Evolutionary conservation across 345 rosid species (phyloP), one percentile per base, ranked within the genome.

Genomic region (Aethionema arabicum): DNA sequence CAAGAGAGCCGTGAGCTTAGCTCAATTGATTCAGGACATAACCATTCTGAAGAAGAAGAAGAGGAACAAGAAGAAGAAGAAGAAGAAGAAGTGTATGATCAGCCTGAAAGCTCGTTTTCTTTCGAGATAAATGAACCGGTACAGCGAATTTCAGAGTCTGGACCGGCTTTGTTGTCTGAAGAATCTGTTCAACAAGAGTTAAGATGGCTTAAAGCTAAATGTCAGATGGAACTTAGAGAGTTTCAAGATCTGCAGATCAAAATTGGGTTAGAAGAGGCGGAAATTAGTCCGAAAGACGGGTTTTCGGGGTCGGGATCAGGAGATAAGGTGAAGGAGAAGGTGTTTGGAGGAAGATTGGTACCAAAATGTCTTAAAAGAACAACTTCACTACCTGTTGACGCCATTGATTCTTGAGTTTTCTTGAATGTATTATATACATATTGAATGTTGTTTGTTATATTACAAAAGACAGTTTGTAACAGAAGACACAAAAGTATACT

Each of bases 1-100:
- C 95, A 76, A 7, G 96, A 83, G 70, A 87, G 92, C 69, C 80
- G 82, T 0, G 96, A 87, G 40, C 79, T 84, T 56, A 85, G 86
- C 74, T 81, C 87, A 2, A 70, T 74, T 9, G 90, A 77, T 9
- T 88, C 95, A 0, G 86, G 87, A 21, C 82, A 74, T 11, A 82
- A 83, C 74, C 87, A 80, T 36, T 84, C 87, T 0, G 96, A 90
- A 69, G 95, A 85, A 73, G 95, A 92, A 46, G 74, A 66, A 13
- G 74, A 64, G 10, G 75, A n/a, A n/a, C n/a, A n/a, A n/a, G n/a
- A n/a, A n/a, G n/a, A 21, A 21, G 2, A 71, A 45, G 75, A 65
- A 43, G 47, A 43, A 43, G 47, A 43, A 85, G 80, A 44, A 36
- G 62, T 44, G 8, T 65, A 66, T 1, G 76, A 72, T 27, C 38